Base-by-base conservation (phyloP, 345 rosid genomes). In the Gossypium turneri region DNA sequence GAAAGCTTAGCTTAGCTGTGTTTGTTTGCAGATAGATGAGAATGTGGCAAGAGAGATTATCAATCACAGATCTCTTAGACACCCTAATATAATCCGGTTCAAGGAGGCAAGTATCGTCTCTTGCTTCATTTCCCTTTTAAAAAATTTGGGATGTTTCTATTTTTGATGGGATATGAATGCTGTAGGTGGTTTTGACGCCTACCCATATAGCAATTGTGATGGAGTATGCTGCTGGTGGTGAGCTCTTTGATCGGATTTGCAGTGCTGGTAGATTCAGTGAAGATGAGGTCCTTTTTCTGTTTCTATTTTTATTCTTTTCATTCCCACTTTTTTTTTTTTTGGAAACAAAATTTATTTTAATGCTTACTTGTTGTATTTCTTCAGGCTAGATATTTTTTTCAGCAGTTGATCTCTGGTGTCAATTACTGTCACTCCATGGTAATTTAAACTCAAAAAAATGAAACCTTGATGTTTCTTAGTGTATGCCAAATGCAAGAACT, bases 211-310 rank as follows among this genome's bases (percentile, higher is more conserved):
- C 89, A 0, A 93, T 93, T 75, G 94, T 90, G 25, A 93, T 91
- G 97, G 98, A 93, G 82, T 90, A 91, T 82, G 98, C 98, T 22
- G 90, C 94, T 52, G 97, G 97, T 4, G 98, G 98, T 67, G 98
- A 93, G 82, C 94, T 93, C 73, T 93, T 93, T 79, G 94, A 90
- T 60, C 81, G 95, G 64, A 93, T 91, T 80, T 93, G 95, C 80
- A 90, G 67, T 79, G 95, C 94, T 60, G 94, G 98, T 74, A 84
- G 97, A 87, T 93, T 93, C 91, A 88, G 97, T 80, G 98, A 93
- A 86, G 95, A 90, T 69, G 97, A 93, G 97, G 97, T 91, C 57
- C 57, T 24, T 9, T n/a, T 67, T 66, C 24, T 70, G 57, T 67
- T 58, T 50, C 34, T 22, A 24, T 64, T 55, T 17, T 25, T 29